Percentiles rank a stretch among this genome's conserved stretches.
Conservation (phyloP, 1,139 yeast species). For the Suhomyces yuchorum region DNA sequence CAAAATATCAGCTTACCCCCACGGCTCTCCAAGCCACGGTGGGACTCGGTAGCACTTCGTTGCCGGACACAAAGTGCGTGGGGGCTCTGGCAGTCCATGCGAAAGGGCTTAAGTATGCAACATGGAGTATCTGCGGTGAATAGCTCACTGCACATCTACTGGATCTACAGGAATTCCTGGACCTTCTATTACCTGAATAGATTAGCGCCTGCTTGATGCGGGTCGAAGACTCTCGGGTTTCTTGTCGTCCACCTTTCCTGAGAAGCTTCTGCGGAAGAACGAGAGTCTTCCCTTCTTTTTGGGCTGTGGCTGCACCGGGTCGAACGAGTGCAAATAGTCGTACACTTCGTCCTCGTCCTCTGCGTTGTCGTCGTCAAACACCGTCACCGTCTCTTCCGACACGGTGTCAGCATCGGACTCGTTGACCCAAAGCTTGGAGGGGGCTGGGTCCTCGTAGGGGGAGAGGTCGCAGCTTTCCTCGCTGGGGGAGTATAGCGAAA, state of each 20-base stretch:
- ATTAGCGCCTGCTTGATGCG: constrained; percentile 1
- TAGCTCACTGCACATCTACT: neutral
- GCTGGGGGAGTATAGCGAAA: constrained; percentile 14
- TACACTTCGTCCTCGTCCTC: constrained; percentile 19
- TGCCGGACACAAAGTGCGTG: too few relatives aligned
- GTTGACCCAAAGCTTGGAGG: neutral
- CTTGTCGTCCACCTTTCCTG: neutral
- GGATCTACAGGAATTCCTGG: neutral
- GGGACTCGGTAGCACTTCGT: too few relatives aligned
- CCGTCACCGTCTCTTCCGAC: constrained; percentile 11
- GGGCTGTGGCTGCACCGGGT: constrained; percentile 6
- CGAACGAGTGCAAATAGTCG: constrained; percentile 20
- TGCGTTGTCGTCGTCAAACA: neutral
- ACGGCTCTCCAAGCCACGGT: neutral
- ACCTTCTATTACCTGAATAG: constrained; percentile 7
- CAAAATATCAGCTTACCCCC: neutral
- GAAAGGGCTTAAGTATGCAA: too few relatives aligned
- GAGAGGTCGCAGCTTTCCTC: constrained; percentile 7
- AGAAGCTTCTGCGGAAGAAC: constrained; percentile 10
- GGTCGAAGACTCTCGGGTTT: neutral
- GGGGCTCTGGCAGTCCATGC: too few relatives aligned
- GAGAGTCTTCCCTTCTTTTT: constrained; percentile 12
- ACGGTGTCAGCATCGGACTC: constrained; percentile 5
- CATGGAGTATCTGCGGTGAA: neutral
- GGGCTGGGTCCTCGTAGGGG: constrained; percentile 1